Conservation (phyloP, 768 basidiomycete genomes). For the Lentinula raphanica region DNA sequence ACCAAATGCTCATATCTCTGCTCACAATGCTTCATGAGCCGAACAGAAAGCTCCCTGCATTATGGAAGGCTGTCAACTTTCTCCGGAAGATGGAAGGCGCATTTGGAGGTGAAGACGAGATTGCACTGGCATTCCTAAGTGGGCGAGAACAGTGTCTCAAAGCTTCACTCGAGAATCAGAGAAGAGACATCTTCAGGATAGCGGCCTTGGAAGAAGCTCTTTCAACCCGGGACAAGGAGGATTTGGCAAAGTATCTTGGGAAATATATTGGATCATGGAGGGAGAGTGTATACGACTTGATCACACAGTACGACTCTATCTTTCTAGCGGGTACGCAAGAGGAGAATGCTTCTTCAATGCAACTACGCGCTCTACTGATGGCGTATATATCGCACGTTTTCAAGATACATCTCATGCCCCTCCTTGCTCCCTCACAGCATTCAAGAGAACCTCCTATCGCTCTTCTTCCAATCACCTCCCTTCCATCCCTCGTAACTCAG, state of each 20-base stretch:
- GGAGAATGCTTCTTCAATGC: conserved; percentile 20
- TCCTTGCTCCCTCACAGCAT: conserved; percentile 42
- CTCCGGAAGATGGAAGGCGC: conserved; percentile 72
- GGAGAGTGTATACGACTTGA: conserved; percentile 88
- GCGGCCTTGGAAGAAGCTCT: conserved; percentile 24
- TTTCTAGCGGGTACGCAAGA: conserved; percentile 63
- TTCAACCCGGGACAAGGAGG: conserved; percentile 61
- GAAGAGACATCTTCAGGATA: conserved; percentile 40
- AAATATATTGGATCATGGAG: conserved; percentile 88
- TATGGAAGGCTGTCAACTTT: conserved; percentile 88
- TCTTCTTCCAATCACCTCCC: conserved; percentile 52
- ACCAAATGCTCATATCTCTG: conserved; percentile 73
- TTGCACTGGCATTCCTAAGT: conserved; percentile 82
- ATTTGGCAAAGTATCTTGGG: conserved; percentile 73
- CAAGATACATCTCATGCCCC: conserved; percentile 62
- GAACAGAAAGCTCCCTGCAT: conserved; percentile 74
- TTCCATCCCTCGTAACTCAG: conserved; percentile 86
- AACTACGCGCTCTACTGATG: conserved; percentile 51
- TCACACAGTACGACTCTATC: conserved; percentile 85
- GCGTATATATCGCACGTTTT: conserved; percentile 60
- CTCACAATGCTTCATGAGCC: conserved; percentile 77
- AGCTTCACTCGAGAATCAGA: conserved; percentile 47
- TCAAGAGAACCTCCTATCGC: conserved; percentile 31
- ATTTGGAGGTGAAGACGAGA: conserved; percentile 50
- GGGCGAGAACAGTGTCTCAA: conserved; percentile 65